Percentiles rank a stretch among this genome's conserved stretches.
phyloP scores from a whole-genome alignment of 2,329 filamentous ascomycete genomes.

The Fusarium lateritium region DNA sequence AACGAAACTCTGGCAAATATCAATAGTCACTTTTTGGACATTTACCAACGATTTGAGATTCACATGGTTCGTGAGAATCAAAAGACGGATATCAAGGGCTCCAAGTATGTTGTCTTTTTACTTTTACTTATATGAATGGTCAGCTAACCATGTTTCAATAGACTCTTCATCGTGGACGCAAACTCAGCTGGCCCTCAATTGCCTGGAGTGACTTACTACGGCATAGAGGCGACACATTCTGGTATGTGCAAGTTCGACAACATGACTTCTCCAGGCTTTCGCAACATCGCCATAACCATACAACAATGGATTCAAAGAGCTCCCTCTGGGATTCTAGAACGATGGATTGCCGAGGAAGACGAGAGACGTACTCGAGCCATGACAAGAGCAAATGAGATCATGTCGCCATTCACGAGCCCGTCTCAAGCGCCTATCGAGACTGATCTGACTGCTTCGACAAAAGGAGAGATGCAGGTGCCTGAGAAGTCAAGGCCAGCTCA shows the following conservation, averaged over 20 bases:
- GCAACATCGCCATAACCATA: constrained; percentile 64
- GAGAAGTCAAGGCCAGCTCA: constrained; percentile 3
- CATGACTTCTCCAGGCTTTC: constrained; percentile 75
- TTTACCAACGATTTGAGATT: constrained; percentile 78
- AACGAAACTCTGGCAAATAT: constrained; percentile 83
- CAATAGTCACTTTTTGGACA: constrained; percentile 79
- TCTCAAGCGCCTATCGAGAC: constrained; percentile 8
- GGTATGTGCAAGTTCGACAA: constrained; percentile 81
- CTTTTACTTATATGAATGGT: background rate
- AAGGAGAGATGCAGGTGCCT: constrained; percentile 13
- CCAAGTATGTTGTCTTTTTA: constrained; percentile 58
- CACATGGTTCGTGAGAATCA: constrained; percentile 84
- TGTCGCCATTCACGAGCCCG: constrained; percentile 49
- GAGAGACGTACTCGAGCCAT: constrained; percentile 62
- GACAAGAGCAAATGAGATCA: constrained; percentile 63
- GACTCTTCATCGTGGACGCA: constrained; percentile 76
- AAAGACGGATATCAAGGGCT: constrained; percentile 77
- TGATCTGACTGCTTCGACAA: background rate
- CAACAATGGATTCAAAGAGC: constrained; percentile 69
- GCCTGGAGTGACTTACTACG: constrained; percentile 79
- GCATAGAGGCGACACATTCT: constrained; percentile 81
- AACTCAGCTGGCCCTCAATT: constrained; percentile 78
- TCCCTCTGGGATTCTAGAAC: constrained; percentile 65
- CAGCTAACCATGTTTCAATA: constrained; percentile 40
- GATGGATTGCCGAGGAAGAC: constrained; percentile 74